Evolutionary conservation across 139 green algal species (phyloP).

Genomic region (Medakamo hakoo): DNA sequence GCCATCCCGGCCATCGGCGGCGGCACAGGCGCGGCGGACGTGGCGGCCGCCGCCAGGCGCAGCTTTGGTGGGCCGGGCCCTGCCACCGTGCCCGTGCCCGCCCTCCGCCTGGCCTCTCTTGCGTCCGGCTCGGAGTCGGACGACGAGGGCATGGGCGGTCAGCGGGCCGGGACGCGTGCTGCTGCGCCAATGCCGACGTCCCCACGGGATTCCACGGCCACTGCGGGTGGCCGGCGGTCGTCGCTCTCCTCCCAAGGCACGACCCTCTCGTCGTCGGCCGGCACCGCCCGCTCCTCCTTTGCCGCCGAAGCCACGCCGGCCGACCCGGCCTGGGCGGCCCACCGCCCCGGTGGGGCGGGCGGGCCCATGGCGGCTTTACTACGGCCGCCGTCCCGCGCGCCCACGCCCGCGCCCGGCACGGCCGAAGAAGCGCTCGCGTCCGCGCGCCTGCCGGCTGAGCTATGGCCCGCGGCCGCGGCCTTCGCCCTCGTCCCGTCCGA

Average conservation of each 20-base stretch:
- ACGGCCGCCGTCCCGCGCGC: not conserved
- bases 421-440: constrained; percentile 4
- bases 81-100: too few relatives aligned
- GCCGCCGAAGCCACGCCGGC: constrained; percentile 9
- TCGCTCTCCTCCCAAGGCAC: too few relatives aligned
- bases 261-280: not conserved
- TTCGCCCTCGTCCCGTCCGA: constrained; percentile 34
- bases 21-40: too few relatives aligned
- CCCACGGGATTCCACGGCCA: too few relatives aligned
- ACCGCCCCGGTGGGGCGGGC: constrained; percentile 20
- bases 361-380: constrained; percentile 28
- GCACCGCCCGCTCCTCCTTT: constrained; percentile 15
- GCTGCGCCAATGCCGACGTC: too few relatives aligned
- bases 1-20: too few relatives aligned
- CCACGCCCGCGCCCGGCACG: not conserved
- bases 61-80: too few relatives aligned
- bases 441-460: not conserved
- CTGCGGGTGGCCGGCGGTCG: too few relatives aligned
- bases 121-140: too few relatives aligned
- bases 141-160: not conserved
- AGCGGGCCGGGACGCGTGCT: too few relatives aligned
- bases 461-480: not conserved
- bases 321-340: constrained; percentile 20
- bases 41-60: too few relatives aligned
- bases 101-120: too few relatives aligned